Base-by-base conservation (phyloP, 2,329 filamentous ascomycete genomes). In the Aspergillus hortae region DNA sequence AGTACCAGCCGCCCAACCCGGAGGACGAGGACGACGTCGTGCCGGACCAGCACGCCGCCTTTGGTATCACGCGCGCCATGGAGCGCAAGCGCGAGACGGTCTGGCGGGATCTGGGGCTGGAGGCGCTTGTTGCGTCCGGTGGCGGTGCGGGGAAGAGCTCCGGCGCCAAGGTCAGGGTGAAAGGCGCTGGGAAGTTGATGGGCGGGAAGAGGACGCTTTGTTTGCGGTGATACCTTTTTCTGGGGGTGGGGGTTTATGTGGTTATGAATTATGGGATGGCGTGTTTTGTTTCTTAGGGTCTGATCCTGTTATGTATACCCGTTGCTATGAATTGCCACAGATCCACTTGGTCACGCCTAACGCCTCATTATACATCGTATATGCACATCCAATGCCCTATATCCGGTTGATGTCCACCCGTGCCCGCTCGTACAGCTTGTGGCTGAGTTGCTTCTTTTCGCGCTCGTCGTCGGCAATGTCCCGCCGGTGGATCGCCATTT, bases 381-480 rank as follows among this genome's bases (percentile, higher is more conserved):
- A 44, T 49, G 38, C 35, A 38, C 21, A 21, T 14, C n/a, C 14
- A 32, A 38, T 44, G 21, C 19, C 35, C 62, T 70, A 86, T 68
- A 96, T 94, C 75, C 83, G 86, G 35, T 88, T 82, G 66, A 99
- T 88, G 71, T 99, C 92, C 19, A 96, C 90, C 56, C 92, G 83
- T 27, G 90, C 86, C 54, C 94, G 80, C 56, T 92, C 85, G 71
- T 88, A 96, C 21, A 97, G 75, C 61, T 84, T 84, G 70, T 96
- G 90, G 35, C 81, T 79, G 43, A 92, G 73, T 66, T 88, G 77
- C 10, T 77, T 80, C 27, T 74, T 76, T 33, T 76, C 77, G 30
- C 74, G 77, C 56, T 87, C 85, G 33, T 82, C 79, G 0, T 85
- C 80, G 0, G 74, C 79, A 40, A 88, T 59, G 5, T 71, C 71